Evolutionary conservation across 164 flowering plant genomes (phyloP), one percentile per base, ranked within the genome.

Genomic region (Piper longum): DNA sequence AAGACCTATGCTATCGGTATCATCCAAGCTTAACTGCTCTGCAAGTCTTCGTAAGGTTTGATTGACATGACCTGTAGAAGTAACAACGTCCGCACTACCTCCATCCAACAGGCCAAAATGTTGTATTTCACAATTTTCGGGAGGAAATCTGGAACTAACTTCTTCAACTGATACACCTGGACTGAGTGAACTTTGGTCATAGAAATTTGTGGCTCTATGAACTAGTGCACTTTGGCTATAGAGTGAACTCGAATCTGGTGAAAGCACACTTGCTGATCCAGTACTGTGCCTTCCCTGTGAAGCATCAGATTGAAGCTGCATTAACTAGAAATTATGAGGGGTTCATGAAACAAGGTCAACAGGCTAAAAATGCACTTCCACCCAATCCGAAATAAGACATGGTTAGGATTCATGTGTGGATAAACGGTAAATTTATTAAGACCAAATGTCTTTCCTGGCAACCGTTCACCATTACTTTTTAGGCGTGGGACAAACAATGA

Each of bases 21-120:
- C 84, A 60, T 82, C 76, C 72, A 90, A 76, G 74, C 99, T 90
- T 68, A 93, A 76, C 75, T 90, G 95, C 75, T 80, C 84, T 74
- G 84, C 82, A 65, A 93, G 76, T 80, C 73, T 76, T 60, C 80
- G 71, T 68, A 90, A 60, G 66, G 82, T 91, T 59, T 83, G 82
- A 70, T 60, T 75, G 63, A 84, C 80, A 59, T 67, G 55, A 4
- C 69, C 76, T 16, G 80, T 56, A 16, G 80, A 70, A 72, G 64
- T 73, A 63, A 64, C 61, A 40, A 64, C 56, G 45, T 70, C 75
- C 39, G 59, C 75, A 77, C 45, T 68, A 64, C 66, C 48, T 66
- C 42, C 64, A 68, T 52, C 66, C 18, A n/a, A 12, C 51, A 52
- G 1, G 41, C 68, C 70, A 57, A 64, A 63, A 52, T 59, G 60